Evolutionary conservation across 2,329 filamentous ascomycete species (phyloP), one percentile per base, ranked within the genome.

Genomic region (Curvularia sp.): DNA sequence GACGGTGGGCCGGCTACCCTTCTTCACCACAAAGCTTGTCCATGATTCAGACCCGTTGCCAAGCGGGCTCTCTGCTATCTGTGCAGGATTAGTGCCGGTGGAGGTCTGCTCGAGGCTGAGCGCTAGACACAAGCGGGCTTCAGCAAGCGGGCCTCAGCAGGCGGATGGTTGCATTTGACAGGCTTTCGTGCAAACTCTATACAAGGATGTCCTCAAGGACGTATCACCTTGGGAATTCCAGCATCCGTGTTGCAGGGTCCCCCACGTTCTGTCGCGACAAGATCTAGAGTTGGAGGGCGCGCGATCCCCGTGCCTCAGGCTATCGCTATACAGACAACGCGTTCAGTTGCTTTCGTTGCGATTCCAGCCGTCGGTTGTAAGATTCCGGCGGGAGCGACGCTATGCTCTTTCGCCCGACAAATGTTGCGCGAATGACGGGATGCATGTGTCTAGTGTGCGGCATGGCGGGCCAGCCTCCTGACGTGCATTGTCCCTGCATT

Each of bases 81-180:
- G 21, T 47, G 51, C 55, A 55, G 38, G 46, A 39, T 13, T 54
- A 55, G 38, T 23, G 43, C 46, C 49, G 51, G 50, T 28, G 51
- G 39, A 55, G 30, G 25, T 41, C 39, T 55, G 51, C 28, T 13
- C 30, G 51, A 55, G 30, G 30, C 38, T 50, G 18, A 23, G 41
- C 51, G 46, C 55, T 55, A 58, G 15, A 1, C n/a, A 19, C 42
- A 55, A 49, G 46, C 51, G 50, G 45, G 19, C 38, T 15, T 27
- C 1, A 19, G 25, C 42, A 55, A 49, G 46, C 51, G 50, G 45
- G 19, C 38, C 19, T 27, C 38, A 41, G 53, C 32, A 18, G 18
- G 51, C 51, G 51, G 55, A 49, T 49, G 39, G 30, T 19, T 49
- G 55, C 55, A 49, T 58, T 34, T 55, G 51, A 58, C 55, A 55